Conservation (phyloP, 192 early-diverging fungal genomes). For the Mortierella alpina region DNA sequence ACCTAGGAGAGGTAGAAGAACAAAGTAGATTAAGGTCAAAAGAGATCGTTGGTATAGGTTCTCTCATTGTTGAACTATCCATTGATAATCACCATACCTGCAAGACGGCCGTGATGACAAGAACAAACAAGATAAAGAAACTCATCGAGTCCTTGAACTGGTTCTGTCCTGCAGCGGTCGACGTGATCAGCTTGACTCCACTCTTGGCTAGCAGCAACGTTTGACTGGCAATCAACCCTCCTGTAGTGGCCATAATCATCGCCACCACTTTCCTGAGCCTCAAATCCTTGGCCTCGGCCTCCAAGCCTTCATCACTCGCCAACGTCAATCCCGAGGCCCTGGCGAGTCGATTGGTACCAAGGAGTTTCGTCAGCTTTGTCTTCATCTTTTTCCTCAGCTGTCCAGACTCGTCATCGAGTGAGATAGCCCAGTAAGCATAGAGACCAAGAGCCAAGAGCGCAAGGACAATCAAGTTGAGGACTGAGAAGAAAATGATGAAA, state of each 20-base stretch:
- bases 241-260: constrained; percentile 63
- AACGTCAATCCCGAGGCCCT: constrained; percentile 36
- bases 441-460: constrained; percentile 50
- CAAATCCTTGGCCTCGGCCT: constrained; percentile 20
- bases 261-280: constrained; percentile 60
- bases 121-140: constrained; percentile 60
- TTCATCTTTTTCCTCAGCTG: constrained; percentile 38
- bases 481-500: constrained; percentile 65
- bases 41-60: background rate
- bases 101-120: constrained; percentile 62
- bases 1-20: constrained; percentile 49
- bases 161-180: constrained; percentile 46
- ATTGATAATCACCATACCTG: constrained; percentile 46
- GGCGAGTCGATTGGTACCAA: constrained; percentile 27
- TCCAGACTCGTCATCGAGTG: constrained; percentile 36
- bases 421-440: constrained; percentile 58
- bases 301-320: constrained; percentile 27
- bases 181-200: constrained; percentile 45
- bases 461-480: constrained; percentile 57
- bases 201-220: constrained; percentile 68
- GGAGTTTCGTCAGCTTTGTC: constrained; percentile 3
- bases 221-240: constrained; percentile 66
- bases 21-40: background rate
- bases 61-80: background rate
- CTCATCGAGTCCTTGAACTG: constrained; percentile 68